Evolutionary conservation across 148 eudicot genomes (phyloP), one percentile per base, ranked within the genome.

Genomic region (Persicaria maculosa): DNA sequence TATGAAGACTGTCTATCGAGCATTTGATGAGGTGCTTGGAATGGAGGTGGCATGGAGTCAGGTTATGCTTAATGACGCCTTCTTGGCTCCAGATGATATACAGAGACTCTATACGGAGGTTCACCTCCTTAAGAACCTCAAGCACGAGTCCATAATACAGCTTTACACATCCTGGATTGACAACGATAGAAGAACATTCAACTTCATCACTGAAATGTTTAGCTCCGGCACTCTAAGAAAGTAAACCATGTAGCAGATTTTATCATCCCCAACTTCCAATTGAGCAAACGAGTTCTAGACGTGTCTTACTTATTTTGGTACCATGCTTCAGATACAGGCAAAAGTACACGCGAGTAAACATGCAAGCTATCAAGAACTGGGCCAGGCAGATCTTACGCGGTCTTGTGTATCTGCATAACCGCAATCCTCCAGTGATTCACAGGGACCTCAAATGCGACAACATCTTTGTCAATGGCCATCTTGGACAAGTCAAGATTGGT

Each of bases 21-120:
- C 98, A 72, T 88, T 90, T 74, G 98, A 93, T 73, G 86, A 83
- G 81, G 84, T 84, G 47, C 84, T 88, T 55, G 98, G 87, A 48
- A 83, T 89, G 88, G 98, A 93, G 83, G 95, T 91, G 69, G 97
- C 98, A 3, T 93, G 97, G 98, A 93, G 85, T 80, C 98, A 88
- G 72, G 90, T 93, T 61, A 82, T 84, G 79, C 86, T 93, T 1
- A 81, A 83, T 25, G 81, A 83, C 3, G 71, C 88, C 9, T 81
- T 91, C 44, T 80, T 81, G 31, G 86, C 93, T 36, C 90, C 90
- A 0, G 91, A 86, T 10, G 91, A 88, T 64, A 65, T 89, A 19
- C 85, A 88, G 5, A 78, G 97, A 16, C 92, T 92, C 0, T 87
- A 90, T 81, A 87, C 93, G 3, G 98, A 94, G 77, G 97, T 92